These are phyloP conservation scores for Aspergillus phoenicis DNA, from an alignment of 2,329 filamentous ascomycete species.

Conservation along the genomic window DNA sequence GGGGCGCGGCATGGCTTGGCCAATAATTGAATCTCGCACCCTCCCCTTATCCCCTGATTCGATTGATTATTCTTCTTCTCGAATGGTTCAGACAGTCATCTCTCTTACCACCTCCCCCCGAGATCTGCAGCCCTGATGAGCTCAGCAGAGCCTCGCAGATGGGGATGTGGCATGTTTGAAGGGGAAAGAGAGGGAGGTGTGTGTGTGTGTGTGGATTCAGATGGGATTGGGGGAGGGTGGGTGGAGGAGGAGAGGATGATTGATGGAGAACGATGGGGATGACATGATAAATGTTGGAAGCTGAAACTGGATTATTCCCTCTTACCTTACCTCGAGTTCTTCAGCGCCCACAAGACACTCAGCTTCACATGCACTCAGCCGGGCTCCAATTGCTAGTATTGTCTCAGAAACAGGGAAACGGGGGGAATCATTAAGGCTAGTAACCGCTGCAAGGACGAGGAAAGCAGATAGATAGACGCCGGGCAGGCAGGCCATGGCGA, in stretches of 20 bases:
- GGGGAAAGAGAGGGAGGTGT: not conserved
- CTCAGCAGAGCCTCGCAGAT: conserved; percentile 3
- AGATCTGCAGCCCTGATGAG: not conserved
- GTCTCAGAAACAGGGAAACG: not conserved
- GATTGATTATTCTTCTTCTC: not conserved
- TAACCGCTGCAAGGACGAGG: not conserved
- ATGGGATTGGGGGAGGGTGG: conserved; percentile 1
- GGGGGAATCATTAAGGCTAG: not conserved
- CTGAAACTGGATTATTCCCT: conserved; percentile 1
- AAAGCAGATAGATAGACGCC: not conserved
- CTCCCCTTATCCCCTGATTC: not conserved
- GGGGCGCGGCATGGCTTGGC: conserved; percentile 3
- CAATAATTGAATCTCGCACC: not conserved
- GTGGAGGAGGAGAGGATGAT: conserved; percentile 2
- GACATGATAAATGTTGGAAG: conserved; percentile 2
- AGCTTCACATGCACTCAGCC: not conserved
- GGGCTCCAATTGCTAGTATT: no score
- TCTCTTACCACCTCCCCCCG: not conserved
- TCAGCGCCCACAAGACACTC: no score
- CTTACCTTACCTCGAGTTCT: not conserved
- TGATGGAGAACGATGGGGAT: conserved; percentile 3
- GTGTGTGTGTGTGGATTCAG: no score
- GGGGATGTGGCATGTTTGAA: conserved; percentile 7
- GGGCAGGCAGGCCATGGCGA: not conserved
- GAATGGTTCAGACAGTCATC: not conserved